Evolutionary conservation across 345 rosid species (phyloP), one percentile per base, ranked within the genome.

Genomic region (Melaleuca alternifolia): DNA sequence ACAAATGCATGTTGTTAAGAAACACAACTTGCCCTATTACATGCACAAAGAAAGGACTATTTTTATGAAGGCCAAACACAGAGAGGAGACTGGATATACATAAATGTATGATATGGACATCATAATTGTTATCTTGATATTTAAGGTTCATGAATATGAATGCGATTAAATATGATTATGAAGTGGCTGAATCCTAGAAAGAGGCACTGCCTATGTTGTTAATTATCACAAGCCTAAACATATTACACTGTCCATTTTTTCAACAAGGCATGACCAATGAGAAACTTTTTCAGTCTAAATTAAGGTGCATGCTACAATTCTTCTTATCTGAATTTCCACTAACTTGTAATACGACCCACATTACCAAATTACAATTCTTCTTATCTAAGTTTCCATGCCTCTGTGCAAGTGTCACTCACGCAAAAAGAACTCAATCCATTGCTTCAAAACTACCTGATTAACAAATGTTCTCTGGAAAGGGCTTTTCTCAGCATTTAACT

Each of bases 391-490:
- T 41, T 41, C 41, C 41, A 65, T 71, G 81, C 48, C 81, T 71
- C 48, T 18, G 37, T 37, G 48, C 10, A 71, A 71, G 81, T 13
- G 20, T 71, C 81, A 37, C 81, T 71, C 41, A 41, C 18, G 11
- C 81, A 37, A 71, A 18, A 71, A 9, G 44, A 71, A 10, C 81
- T 71, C 20, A 6, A 6, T 71, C 81, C 20, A 21, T 71, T 18
- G 81, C 81, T 51, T 7, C 23, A 65, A 21, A n/a, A n/a, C 61
- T 93, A 97, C 99, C 99, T 97, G 99, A 88, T 93, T 94, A 87
- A 94, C 99, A 92, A 97, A 97, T 83, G 98, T 95, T 85, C 99
- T 90, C 86, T 97, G 99, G 86, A 96, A 97, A 53, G 99, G 99
- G 87, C 98, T 97, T 90, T 95, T 97, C 89, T 95, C 98, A 23